Conservation (phyloP, 129 eudicot genomes). For the Mikania micrantha region DNA sequence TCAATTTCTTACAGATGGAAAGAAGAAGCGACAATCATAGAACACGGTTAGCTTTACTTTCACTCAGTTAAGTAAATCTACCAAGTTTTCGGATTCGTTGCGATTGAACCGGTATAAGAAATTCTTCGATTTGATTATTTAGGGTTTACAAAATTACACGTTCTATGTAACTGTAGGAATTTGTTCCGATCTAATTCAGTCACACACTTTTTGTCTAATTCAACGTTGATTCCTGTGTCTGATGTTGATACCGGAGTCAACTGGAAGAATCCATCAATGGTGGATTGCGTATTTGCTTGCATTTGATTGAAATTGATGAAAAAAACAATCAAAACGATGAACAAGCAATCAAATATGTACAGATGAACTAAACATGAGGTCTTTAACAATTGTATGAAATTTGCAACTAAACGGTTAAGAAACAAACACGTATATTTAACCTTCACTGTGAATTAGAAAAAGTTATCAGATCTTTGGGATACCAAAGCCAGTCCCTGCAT, state of each 20-base stretch:
- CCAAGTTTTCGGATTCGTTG: neutral
- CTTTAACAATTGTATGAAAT: constrained; percentile 19
- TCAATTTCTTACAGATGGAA: no score
- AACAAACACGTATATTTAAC: neutral
- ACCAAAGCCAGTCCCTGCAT: constrained; percentile 51
- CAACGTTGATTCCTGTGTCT: neutral
- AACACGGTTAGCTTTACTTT: constrained; percentile 9
- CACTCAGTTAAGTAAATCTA: neutral
- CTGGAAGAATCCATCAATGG: neutral
- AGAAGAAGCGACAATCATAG: neutral
- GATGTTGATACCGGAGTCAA: neutral
- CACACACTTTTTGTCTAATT: neutral
- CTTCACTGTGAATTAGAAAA: neutral
- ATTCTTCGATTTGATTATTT: neutral
- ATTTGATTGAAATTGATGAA: neutral
- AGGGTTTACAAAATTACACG: neutral
- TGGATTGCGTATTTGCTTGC: neutral
- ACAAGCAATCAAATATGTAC: constrained; percentile 2
- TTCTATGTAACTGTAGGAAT: neutral
- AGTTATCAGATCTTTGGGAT: constrained; percentile 12
- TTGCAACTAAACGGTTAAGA: constrained; percentile 3
- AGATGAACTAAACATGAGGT: neutral
- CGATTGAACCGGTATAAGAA: no score
- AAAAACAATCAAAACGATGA: neutral
- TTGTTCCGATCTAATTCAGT: neutral